Conservation (phyloP, 495 filamentous ascomycete genomes). For the Aspergillus hancockii region DNA sequence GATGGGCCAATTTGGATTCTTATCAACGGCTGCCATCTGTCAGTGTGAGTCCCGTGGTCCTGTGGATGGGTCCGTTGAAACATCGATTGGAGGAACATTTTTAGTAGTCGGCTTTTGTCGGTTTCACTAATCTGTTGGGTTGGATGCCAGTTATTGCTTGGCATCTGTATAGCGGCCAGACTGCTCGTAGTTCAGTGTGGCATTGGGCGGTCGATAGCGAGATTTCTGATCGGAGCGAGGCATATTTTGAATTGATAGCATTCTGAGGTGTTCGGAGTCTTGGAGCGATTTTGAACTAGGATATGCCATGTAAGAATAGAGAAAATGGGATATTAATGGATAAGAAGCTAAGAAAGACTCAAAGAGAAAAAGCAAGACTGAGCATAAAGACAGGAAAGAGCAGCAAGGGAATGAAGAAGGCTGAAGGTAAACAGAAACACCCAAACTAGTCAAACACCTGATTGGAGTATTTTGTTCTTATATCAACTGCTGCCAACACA, state of each 20-base stretch:
- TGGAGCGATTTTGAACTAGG: not conserved
- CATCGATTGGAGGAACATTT: not conserved
- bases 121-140: not conserved
- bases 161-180: not conserved
- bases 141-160: not conserved
- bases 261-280: slow-evolving; percentile 3
- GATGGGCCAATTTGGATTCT: slow-evolving; percentile 5
- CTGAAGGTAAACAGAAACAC: not conserved
- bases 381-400: not conserved
- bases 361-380: not conserved
- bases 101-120: not conserved
- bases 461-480: slow-evolving; percentile 2
- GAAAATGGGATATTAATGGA: not conserved
- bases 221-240: not conserved
- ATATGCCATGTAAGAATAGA: not conserved
- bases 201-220: not conserved
- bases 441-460: not conserved
- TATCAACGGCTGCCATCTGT: slow-evolving; percentile 2
- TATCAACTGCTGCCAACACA: slow-evolving; percentile 19
- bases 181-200: not conserved
- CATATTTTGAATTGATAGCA: not conserved
- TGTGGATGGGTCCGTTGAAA: not conserved
- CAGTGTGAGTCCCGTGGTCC: not conserved
- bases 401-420: not conserved
- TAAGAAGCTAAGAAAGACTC: not conserved